Evolutionary conservation across 345 rosid genomes (phyloP), one percentile per base, ranked within the genome.

Genomic region (Streptanthus diversifolius): DNA sequence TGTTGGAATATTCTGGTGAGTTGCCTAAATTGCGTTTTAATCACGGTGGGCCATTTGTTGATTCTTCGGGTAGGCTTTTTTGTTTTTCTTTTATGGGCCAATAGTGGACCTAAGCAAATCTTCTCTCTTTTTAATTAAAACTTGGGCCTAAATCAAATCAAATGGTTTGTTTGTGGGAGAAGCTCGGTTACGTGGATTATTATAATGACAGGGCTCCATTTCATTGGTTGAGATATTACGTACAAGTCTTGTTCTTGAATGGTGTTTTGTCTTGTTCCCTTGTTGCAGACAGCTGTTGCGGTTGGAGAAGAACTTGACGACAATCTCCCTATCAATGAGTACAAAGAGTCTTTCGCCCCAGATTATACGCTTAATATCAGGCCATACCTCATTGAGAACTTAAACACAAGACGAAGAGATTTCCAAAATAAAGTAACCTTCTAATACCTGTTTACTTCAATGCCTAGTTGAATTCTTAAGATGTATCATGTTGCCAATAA

Each of bases 201-300:
- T n/a, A n/a, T n/a, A n/a, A n/a, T n/a, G n/a, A n/a, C n/a, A n/a
- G n/a, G n/a, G n/a, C n/a, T n/a, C n/a, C n/a, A n/a, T n/a, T n/a
- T n/a, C n/a, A n/a, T n/a, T n/a, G n/a, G n/a, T n/a, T n/a, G n/a
- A n/a, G n/a, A n/a, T n/a, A n/a, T n/a, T n/a, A n/a, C n/a, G n/a
- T n/a, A 36, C 11, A 64, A 57, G 49, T 32, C 71, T 15, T 68
- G 62, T 59, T 49, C n/a, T 53, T 73, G 29, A 73, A 49, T 57
- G 45, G 15, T 60, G 27, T 1, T 70, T 8, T 45, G n/a, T n/a
- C 10, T 13, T 45, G 19, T 67, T 76, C 5, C 39, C 65, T 69
- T 73, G 51, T 72, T 19, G 68, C 85, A 90, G 97, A 91, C 98
- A 37, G 97, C 96, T 4, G 86, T 74, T 35, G 61, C 78, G 4